These are phyloP conservation scores for Nicotiana undulata DNA, from an alignment of 257 asterid genomes.

Conservation along the genomic window DNA sequence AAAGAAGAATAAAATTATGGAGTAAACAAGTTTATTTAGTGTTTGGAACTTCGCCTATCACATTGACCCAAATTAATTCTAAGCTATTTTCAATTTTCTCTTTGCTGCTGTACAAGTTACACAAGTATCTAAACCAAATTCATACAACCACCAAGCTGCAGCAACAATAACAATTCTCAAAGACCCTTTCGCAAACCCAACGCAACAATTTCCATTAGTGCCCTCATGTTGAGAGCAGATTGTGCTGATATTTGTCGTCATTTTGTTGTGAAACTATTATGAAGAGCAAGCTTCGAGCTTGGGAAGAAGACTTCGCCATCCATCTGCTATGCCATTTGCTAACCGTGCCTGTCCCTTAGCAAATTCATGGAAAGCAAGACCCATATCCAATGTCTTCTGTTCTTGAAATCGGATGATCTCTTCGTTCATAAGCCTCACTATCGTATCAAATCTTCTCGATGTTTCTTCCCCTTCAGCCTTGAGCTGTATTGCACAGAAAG, in stretches of 20 bases:
- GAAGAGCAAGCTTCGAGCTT: slow-evolving; percentile 74
- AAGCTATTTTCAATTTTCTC: not conserved
- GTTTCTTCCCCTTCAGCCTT: slow-evolving; percentile 76
- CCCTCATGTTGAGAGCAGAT: not conserved
- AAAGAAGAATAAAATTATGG: not conserved
- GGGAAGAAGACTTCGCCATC: slow-evolving; percentile 97
- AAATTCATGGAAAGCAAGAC: slow-evolving; percentile 87
- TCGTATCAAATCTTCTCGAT: slow-evolving; percentile 57
- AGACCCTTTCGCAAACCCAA: not conserved
- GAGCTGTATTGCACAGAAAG: slow-evolving; percentile 30
- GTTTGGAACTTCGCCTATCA: not conserved
- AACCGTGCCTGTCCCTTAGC: slow-evolving; percentile 82
- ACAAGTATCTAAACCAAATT: slow-evolving; percentile 13
- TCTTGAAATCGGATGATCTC: slow-evolving; percentile 87
- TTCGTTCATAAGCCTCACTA: slow-evolving; percentile 74
- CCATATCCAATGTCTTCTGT: slow-evolving; percentile 81
- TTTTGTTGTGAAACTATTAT: not conserved
- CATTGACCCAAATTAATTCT: not conserved
- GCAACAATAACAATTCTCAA: not conserved
- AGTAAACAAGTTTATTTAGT: not conserved
- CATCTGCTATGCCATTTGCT: slow-evolving; percentile 67
- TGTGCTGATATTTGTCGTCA: not conserved
- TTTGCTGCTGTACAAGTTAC: slow-evolving; percentile 43
- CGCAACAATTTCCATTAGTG: not conserved
- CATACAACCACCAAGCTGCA: slow-evolving; percentile 11